Percentiles rank a stretch among this genome's conserved stretches.
Conservation (phyloP, 192 early-diverging fungal genomes). For the Phlyctochytrium bullatum region DNA sequence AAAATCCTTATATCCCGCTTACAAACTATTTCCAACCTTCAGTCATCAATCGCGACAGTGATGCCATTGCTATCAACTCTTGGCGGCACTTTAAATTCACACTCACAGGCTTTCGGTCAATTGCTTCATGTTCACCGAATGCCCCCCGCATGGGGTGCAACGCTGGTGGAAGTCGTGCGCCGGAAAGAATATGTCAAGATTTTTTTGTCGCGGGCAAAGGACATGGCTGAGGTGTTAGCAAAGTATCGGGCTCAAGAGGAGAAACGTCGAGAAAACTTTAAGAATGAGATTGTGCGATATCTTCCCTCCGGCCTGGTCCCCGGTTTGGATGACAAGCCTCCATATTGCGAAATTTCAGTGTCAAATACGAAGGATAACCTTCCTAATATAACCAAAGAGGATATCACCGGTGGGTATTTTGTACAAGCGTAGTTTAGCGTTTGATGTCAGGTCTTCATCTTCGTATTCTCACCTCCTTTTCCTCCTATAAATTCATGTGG, state of each 20-base stretch:
- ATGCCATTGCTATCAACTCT: slow-evolving; percentile 17
- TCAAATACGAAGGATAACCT: slow-evolving; percentile 36
- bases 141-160: slow-evolving; percentile 50
- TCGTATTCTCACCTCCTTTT: background rate
- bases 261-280: slow-evolving; percentile 38
- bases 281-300: slow-evolving; percentile 41
- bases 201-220: slow-evolving; percentile 36
- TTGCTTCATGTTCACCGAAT: slow-evolving; percentile 53
- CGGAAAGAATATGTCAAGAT: slow-evolving; percentile 42
- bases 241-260: slow-evolving; percentile 35
- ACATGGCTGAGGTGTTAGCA: slow-evolving; percentile 38
- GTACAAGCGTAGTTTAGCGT: slow-evolving; percentile 9
- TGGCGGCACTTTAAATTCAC: slow-evolving; percentile 9
- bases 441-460: background rate
- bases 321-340: slow-evolving; percentile 43
- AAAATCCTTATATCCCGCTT: slow-evolving; percentile 28
- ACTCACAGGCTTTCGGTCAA: slow-evolving; percentile 42
- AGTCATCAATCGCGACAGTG: slow-evolving; percentile 33
- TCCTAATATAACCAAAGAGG: slow-evolving; percentile 33
- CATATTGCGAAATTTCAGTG: slow-evolving; percentile 37
- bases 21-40: slow-evolving; percentile 31
- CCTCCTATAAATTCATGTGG: slow-evolving; percentile 3
- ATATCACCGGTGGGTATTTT: no score
- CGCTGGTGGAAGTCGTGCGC: slow-evolving; percentile 48
- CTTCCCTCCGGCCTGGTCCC: slow-evolving; percentile 33